Conservation (phyloP, 192 early-diverging fungal species). For the Backusella parvicylindrica region DNA sequence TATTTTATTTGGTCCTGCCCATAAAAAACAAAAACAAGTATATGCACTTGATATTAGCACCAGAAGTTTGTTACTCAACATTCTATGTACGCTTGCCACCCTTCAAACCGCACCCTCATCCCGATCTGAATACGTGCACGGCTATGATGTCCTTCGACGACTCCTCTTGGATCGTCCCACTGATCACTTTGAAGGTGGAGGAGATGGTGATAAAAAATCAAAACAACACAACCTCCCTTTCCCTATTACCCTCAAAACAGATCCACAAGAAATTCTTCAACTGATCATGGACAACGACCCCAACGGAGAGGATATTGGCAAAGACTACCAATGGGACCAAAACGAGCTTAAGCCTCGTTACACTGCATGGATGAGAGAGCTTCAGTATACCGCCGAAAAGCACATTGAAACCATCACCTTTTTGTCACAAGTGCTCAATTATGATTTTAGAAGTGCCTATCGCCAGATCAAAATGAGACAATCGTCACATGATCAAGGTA, state of each 20-base stretch:
- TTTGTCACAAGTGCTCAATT: conserved; percentile 34
- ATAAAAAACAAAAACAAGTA: conserved; percentile 27
- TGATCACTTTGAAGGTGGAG: background rate
- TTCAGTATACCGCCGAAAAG: conserved; percentile 31
- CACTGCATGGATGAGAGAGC: conserved; percentile 39
- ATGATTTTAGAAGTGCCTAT: conserved; percentile 37
- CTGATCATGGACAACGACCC: conserved; percentile 21
- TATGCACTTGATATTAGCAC: conserved; percentile 31
- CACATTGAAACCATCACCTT: conserved; percentile 40
- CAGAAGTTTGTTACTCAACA: conserved; percentile 27
- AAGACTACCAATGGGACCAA: background rate
- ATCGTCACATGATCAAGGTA: background rate
- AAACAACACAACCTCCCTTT: conserved; percentile 14
- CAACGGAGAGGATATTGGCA: background rate
- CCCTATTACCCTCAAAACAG: conserved; percentile 25
- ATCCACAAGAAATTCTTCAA: conserved; percentile 18
- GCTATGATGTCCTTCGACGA: conserved; percentile 30
- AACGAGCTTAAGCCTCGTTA: conserved; percentile 20
- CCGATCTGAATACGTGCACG: conserved; percentile 17
- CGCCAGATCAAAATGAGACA: conserved; percentile 26
- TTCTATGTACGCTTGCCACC: conserved; percentile 32
- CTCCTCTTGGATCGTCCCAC: conserved; percentile 24
- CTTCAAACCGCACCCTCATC: conserved; percentile 17
- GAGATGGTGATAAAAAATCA: background rate
- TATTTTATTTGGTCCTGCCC: conserved; percentile 31